Conservation (phyloP, 257 asterid species). For the Solanum pinnatisectum region DNA sequence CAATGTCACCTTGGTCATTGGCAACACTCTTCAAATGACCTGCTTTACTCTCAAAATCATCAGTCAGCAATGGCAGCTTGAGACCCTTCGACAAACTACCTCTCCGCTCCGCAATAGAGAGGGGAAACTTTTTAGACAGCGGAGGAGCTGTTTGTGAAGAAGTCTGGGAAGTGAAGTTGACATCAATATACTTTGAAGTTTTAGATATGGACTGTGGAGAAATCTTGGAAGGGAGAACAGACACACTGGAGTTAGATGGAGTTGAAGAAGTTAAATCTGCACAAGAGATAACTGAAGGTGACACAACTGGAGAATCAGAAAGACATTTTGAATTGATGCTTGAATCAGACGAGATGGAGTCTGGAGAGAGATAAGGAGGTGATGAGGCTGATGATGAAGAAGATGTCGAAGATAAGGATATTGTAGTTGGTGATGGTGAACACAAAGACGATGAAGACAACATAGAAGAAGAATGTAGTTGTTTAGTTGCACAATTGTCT, state of each 20-base stretch:
- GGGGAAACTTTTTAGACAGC: slow-evolving; percentile 22
- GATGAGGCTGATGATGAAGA: slow-evolving; percentile 25
- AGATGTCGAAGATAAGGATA: slow-evolving; percentile 10
- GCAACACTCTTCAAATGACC: slow-evolving; percentile 4
- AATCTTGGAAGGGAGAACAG: slow-evolving; percentile 24
- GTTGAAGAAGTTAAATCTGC: slow-evolving; percentile 19
- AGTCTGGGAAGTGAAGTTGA: slow-evolving; percentile 27
- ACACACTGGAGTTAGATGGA: slow-evolving; percentile 17
- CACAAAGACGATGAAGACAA: slow-evolving; percentile 11
- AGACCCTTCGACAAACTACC: slow-evolving; percentile 29
- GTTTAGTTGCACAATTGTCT: slow-evolving; percentile 8
- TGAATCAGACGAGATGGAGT: slow-evolving; percentile 34
- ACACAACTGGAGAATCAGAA: slow-evolving; percentile 31
- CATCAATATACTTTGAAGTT: slow-evolving; percentile 40
- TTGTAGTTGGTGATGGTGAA: slow-evolving; percentile 14
- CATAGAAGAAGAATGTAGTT: slow-evolving; percentile 4
- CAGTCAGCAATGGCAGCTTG: slow-evolving; percentile 20
- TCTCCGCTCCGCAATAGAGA: slow-evolving; percentile 36
- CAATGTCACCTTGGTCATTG: slow-evolving; percentile 5
- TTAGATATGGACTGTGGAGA: slow-evolving; percentile 35
- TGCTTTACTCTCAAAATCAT: slow-evolving; percentile 10
- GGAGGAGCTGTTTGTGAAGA: slow-evolving; percentile 19
- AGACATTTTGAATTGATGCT: slow-evolving; percentile 23
- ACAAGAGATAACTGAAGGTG: slow-evolving; percentile 24
- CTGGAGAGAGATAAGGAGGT: slow-evolving; percentile 38